phyloP scores from a whole-genome alignment of 192 early-diverging fungal species.

The Coemansia sp. region DNA sequence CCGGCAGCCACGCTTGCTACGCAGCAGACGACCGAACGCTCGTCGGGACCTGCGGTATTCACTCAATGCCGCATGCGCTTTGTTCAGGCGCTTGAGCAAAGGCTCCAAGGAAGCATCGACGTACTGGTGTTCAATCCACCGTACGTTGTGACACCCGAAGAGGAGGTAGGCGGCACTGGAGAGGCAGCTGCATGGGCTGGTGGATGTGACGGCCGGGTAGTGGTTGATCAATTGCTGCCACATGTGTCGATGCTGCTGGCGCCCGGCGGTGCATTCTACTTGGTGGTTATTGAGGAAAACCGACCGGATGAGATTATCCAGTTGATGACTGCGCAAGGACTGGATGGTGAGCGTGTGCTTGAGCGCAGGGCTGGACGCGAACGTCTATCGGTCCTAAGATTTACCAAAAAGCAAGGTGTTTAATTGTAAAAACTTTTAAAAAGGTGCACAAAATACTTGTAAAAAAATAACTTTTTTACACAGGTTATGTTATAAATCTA shows the following conservation, averaged over 20 bases:
- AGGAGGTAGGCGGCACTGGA: slow-evolving; percentile 59
- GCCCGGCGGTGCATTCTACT: slow-evolving; percentile 72
- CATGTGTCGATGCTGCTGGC: slow-evolving; percentile 68
- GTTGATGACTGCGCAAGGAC: slow-evolving; percentile 46
- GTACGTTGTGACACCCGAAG: slow-evolving; percentile 82
- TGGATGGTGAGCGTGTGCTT: slow-evolving; percentile 23
- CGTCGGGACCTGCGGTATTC: slow-evolving; percentile 44
- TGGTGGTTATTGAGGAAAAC: slow-evolving; percentile 86
- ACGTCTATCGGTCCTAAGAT: slow-evolving; percentile 30
- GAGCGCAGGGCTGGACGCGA: slow-evolving; percentile 31
- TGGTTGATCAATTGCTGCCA: slow-evolving; percentile 77
- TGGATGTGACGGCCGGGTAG: slow-evolving; percentile 83
- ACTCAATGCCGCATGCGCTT: slow-evolving; percentile 69
- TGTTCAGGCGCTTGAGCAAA: slow-evolving; percentile 52
- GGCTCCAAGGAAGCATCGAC: slow-evolving; percentile 63
- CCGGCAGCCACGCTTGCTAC: slow-evolving; percentile 68
- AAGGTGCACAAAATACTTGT: no score
- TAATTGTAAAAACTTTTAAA: no score
- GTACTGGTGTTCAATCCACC: slow-evolving; percentile 93
- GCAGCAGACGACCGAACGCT: slow-evolving; percentile 57
- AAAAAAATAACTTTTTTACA: no score
- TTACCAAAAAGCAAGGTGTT: slow-evolving; percentile 13
- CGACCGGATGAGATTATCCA: slow-evolving; percentile 73
- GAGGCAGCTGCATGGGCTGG: slow-evolving; percentile 93
- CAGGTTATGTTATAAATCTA: slow-evolving; percentile 1